These are phyloP conservation scores for Fennellomyces sp. DNA, from an alignment of 371 early-diverging fungal species.

Conservation along the genomic window DNA sequence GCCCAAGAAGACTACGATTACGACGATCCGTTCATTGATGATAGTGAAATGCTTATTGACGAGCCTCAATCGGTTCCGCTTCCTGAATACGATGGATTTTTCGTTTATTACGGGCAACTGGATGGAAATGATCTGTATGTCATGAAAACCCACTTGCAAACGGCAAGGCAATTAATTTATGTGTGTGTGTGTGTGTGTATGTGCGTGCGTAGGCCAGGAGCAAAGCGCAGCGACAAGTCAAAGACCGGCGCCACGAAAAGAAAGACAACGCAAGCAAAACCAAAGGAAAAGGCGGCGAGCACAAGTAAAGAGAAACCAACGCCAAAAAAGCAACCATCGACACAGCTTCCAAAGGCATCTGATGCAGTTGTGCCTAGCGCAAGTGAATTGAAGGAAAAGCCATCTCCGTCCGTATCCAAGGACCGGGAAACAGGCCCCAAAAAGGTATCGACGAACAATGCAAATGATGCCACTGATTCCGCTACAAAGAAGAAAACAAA, in stretches of 20 bases:
- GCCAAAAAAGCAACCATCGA: slow-evolving; percentile 1
- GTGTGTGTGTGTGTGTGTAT: too few species aligned
- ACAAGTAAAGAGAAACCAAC: neutral
- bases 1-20: slow-evolving; percentile 36
- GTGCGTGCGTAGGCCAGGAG: slow-evolving; percentile 5
- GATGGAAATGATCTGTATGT: slow-evolving; percentile 51
- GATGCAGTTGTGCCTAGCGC: neutral
- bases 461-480: neutral
- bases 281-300: slow-evolving; percentile 6
- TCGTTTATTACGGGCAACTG: slow-evolving; percentile 52
- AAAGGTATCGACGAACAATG: too few species aligned
- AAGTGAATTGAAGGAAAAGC: neutral
- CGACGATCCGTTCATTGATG: slow-evolving; percentile 55
- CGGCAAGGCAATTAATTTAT: too few species aligned
- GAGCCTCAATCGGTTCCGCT: slow-evolving; percentile 25
- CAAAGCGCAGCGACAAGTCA: slow-evolving; percentile 19
- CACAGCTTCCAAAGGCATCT: neutral
- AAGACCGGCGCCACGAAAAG: slow-evolving; percentile 5
- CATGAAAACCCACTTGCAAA: too few species aligned
- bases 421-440: neutral
- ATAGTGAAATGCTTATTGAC: slow-evolving; percentile 50
- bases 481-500: neutral
- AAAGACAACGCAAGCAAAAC: slow-evolving; percentile 2
- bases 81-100: slow-evolving; percentile 46
- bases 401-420: neutral